Conservation (phyloP, 108 stramenopile species). For the Cyclotella choctawhatcheeana region DNA sequence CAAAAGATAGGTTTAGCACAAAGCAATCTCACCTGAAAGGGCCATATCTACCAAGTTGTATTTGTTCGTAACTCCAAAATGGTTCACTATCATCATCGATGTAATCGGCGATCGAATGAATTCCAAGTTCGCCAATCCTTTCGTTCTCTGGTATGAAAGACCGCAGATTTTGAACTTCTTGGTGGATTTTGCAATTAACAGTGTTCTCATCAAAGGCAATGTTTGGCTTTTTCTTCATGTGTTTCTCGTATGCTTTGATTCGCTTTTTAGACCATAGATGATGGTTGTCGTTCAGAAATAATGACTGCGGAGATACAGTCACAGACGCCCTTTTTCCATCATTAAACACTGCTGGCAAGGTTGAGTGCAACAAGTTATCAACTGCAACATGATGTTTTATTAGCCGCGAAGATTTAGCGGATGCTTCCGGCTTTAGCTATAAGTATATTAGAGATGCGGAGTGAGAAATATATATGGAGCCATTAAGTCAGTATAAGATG, state of each 20-base stretch:
- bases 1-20: not conserved
- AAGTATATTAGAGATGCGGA: not conserved
- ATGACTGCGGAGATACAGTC: constrained; percentile 48
- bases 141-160: constrained; percentile 14
- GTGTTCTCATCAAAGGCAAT: constrained; percentile 30
- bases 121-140: constrained; percentile 40
- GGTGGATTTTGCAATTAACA: constrained; percentile 17
- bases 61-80: constrained; percentile 46
- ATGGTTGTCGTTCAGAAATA: constrained; percentile 52
- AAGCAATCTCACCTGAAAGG: constrained; percentile 40
- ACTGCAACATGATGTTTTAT: constrained; percentile 1
- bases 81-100: constrained; percentile 11
- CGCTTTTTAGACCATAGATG: constrained; percentile 39
- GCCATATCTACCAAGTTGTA: constrained; percentile 75
- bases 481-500: not conserved
- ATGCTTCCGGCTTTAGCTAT: constrained; percentile 28
- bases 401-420: constrained; percentile 12
- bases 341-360: constrained; percentile 23
- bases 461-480: not conserved
- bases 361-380: not conserved
- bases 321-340: constrained; percentile 48
- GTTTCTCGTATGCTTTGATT: constrained; percentile 1
- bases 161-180: constrained; percentile 23
- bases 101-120: constrained; percentile 45
- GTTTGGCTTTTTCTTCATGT: not conserved